Percentiles rank a stretch among this genome's conserved stretches.
Conservation (phyloP, 148 eudicot genomes). For the Silene uniflora region DNA sequence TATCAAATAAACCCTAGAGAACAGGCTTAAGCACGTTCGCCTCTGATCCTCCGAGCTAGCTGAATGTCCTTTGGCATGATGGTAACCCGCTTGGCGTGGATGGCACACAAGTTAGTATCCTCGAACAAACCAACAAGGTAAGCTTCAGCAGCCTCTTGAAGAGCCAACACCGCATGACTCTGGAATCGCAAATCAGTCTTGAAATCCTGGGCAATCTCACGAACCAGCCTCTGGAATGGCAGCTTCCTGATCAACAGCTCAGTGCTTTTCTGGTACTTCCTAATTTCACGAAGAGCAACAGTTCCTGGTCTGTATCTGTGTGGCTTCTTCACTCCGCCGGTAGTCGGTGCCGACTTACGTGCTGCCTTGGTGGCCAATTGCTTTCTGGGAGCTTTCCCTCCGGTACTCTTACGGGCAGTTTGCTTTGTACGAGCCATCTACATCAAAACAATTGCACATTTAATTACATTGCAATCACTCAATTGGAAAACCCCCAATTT, state of each 20-base stretch:
- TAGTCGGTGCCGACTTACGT: conserved; percentile 82
- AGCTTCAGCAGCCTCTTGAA: conserved; percentile 44
- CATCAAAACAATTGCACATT: neutral
- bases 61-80: conserved; percentile 42
- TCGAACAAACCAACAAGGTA: conserved; percentile 80
- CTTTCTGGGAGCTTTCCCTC: conserved; percentile 90
- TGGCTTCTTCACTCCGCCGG: conserved; percentile 86
- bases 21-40: conserved; percentile 62
- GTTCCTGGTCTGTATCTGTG: conserved; percentile 89
- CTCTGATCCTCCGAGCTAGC: conserved; percentile 78
- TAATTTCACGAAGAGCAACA: conserved; percentile 80
- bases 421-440: conserved; percentile 91
- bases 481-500: no score
- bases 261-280: conserved; percentile 23
- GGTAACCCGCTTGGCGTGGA: conserved; percentile 66
- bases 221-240: conserved; percentile 40
- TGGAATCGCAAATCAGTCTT: conserved; percentile 80
- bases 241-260: conserved; percentile 58
- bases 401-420: conserved; percentile 82
- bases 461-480: neutral
- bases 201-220: conserved; percentile 84
- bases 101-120: conserved; percentile 74
- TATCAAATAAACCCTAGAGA: no score
- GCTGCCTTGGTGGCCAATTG: conserved; percentile 80
- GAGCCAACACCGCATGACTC: conserved; percentile 53